Base-by-base conservation (phyloP, 139 green algal species). In the Tetradesmus obliquus region DNA sequence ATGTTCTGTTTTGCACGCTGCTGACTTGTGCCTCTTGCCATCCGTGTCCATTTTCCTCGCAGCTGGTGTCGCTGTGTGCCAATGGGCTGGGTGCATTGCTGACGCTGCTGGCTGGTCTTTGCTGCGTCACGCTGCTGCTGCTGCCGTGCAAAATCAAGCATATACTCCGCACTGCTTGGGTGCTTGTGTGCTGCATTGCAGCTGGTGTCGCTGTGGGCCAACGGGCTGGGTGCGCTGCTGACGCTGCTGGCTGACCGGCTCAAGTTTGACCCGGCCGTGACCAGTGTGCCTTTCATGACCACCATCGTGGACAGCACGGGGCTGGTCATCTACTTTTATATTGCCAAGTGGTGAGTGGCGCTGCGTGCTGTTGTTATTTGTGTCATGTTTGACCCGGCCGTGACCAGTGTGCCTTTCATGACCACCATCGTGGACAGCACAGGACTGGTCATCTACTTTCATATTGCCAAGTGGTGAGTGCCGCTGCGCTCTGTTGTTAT, bases 191-290 rank as follows among this genome's bases (percentile, higher is more conserved):
- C 32, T 22, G 12, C 20, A 19, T 55, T 51, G 45, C 93, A 96
- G 94, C 83, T 97, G n/a, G 95, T 97, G 24, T 95, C 92, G 3
- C 79, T 97, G 55, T 97, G 95, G 96, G 95, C 95, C 17, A 97
- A 97, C 86, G 76, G 89, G 3, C 91, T 97, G 60, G 96, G 96
- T 15, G 96, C 91, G 8, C 3, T 95, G 2, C 91, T 97, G 10
- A 96, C 96, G 1, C 90, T 97, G 72, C 53, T 96, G 62, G 95
- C 94, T 3, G 92, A 93, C 19, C 66, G 90, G 1, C 81, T 94
- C 51, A 93, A 89, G 93, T 80, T 95, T 32, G 97, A 97, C 84
- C 95, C 96, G 2, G 95, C 96, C 0, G 94, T 97, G 4, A 98
- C 96, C 0, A 93, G 82, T 55, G 96, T 96, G 12, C 96, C 96